Percentiles rank a stretch among this genome's conserved stretches.
Evolutionary conservation across 176 grass and related monocot species (phyloP).

Genomic region (Poa annua): DNA sequence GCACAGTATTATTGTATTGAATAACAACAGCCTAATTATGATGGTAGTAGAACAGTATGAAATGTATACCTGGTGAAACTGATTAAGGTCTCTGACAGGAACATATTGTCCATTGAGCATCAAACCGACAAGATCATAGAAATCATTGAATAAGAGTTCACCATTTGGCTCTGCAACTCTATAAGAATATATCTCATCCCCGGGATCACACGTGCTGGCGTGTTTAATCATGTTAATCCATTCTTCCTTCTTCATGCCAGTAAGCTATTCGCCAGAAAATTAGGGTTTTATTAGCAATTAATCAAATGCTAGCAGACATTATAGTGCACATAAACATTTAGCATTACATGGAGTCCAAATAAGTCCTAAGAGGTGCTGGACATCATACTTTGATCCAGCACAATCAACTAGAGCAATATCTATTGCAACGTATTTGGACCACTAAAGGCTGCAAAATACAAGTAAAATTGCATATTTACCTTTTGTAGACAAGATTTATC

Average conservation of each 20-base stretch:
- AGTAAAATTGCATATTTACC: neutral
- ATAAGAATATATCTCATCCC: slow-evolving; percentile 3
- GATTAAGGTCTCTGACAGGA: neutral
- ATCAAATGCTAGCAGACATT: neutral
- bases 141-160: slow-evolving; percentile 35
- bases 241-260: slow-evolving; percentile 26
- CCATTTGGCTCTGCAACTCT: neutral
- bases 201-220: neutral
- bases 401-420: neutral
- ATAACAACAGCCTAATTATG: neutral
- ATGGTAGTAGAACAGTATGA: neutral
- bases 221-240: slow-evolving; percentile 25
- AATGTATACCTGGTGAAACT: slow-evolving; percentile 1
- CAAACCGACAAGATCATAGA: slow-evolving; percentile 18
- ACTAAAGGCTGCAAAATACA: neutral
- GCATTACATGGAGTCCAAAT: neutral
- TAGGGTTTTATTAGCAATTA: neutral
- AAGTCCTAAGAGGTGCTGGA: neutral
- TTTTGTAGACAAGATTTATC: neutral
- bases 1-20: neutral
- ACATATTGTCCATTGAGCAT: neutral
- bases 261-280: slow-evolving; percentile 7
- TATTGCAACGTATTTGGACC: neutral
- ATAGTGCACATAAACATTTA: neutral
- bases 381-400: neutral